These are phyloP conservation scores for Lantana camara DNA, from an alignment of 257 asterid genomes.

Conservation along the genomic window DNA sequence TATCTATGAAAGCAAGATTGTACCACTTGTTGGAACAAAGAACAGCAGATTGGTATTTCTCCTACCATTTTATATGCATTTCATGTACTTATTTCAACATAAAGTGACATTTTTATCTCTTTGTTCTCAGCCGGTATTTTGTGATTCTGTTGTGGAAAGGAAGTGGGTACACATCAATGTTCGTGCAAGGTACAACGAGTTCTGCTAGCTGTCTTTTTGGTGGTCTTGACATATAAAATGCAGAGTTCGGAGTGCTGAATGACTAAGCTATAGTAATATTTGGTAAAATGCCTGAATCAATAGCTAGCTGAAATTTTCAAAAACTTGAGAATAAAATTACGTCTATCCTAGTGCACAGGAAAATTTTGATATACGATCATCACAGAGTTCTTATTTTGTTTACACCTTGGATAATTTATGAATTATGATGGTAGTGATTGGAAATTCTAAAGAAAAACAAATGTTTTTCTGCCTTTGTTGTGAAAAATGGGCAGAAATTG, in stretches of 20 bases:
- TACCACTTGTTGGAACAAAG: constrained; percentile 77
- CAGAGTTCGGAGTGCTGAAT: constrained; percentile 13
- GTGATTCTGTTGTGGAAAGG: constrained; percentile 96
- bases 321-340: background rate
- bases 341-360: background rate
- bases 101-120: constrained; percentile 17
- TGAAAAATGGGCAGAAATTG: no score
- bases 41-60: constrained; percentile 64
- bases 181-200: constrained; percentile 67
- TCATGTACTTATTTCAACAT: constrained; percentile 10
- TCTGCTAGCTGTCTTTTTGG: constrained; percentile 12
- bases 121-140: constrained; percentile 72
- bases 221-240: constrained; percentile 21
- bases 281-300: background rate
- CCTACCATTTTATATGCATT: constrained; percentile 6
- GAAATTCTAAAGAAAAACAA: no score
- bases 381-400: no score
- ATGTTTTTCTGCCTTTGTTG: no score
- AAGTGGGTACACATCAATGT: constrained; percentile 87
- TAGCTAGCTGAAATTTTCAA: background rate
- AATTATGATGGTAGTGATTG: no score
- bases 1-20: constrained; percentile 68
- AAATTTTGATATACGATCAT: no score
- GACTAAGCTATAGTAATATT: background rate
- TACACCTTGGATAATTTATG: no score